Conservation (phyloP, 257 asterid species). For the Ballota nigra region DNA sequence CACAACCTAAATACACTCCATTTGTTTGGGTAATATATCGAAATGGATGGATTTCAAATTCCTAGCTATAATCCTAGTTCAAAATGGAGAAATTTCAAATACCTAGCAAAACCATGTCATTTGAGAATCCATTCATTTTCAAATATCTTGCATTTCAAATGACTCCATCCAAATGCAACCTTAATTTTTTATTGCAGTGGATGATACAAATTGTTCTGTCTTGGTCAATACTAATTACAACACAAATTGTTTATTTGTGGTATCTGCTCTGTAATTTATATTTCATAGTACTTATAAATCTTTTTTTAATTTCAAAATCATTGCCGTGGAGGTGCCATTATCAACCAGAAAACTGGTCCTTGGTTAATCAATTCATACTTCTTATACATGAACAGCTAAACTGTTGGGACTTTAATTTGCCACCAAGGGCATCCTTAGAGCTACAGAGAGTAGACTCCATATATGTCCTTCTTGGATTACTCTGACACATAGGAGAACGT, state of each 20-base stretch:
- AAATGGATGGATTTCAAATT: too few relatives aligned
- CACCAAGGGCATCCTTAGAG: neutral
- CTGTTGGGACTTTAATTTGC: neutral
- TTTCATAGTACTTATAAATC: too few relatives aligned
- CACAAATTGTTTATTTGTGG: too few relatives aligned
- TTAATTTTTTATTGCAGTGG: neutral
- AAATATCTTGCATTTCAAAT: too few relatives aligned
- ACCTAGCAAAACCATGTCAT: too few relatives aligned
- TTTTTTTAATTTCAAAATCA: too few relatives aligned
- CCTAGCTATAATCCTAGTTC: too few relatives aligned
- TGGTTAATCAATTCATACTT: constrained; percentile 13
- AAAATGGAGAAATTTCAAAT: too few relatives aligned
- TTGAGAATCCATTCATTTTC: too few relatives aligned
- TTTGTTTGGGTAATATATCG: too few relatives aligned
- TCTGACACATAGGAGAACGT: neutral
- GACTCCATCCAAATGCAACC: too few relatives aligned
- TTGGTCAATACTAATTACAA: neutral
- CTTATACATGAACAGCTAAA: constrained; percentile 7
- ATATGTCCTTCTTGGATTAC: neutral
- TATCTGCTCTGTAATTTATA: neutral
- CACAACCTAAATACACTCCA: too few relatives aligned
- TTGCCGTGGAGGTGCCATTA: neutral
- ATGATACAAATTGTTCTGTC: neutral
- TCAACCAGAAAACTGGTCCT: constrained; percentile 8
- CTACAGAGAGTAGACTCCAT: neutral